Evolutionary conservation across 2,329 filamentous ascomycete genomes (phyloP).

Genomic region (Juglanconis oblonga): DNA sequence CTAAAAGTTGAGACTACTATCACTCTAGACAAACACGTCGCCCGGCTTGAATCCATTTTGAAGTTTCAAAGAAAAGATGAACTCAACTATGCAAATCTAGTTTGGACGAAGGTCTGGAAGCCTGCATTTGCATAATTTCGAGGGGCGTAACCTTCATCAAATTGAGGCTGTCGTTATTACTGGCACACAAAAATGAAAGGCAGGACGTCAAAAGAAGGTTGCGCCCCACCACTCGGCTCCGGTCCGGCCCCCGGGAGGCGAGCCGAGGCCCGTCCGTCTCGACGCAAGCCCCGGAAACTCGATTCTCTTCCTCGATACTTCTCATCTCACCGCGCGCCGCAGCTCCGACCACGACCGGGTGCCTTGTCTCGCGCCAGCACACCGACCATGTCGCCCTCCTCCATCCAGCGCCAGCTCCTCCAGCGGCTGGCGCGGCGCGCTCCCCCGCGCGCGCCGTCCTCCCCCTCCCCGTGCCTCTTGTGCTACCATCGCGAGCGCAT

Average conservation of each 20-base stretch:
- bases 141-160: too few species aligned
- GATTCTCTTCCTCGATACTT: background rate
- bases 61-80: too few species aligned
- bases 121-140: too few species aligned
- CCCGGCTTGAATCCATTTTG: too few species aligned
- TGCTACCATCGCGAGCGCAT: background rate
- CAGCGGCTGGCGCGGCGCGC: conserved; percentile 1
- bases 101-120: too few species aligned
- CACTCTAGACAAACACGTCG: too few species aligned
- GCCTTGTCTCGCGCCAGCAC: background rate
- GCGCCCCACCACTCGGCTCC: background rate
- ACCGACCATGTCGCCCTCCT: background rate
- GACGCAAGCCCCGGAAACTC: too few species aligned
- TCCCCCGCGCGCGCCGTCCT: background rate
- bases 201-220: background rate
- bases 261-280: background rate
- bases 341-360: background rate
- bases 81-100: too few species aligned
- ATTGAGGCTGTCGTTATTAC: background rate
- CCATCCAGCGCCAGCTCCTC: background rate
- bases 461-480: background rate
- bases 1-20: too few species aligned
- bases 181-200: too few species aligned
- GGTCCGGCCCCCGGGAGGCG: too few species aligned
- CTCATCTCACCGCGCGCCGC: background rate